Base-by-base conservation (phyloP, 192 early-diverging fungal genomes). In the Gryganskiella cystojenkinii region DNA sequence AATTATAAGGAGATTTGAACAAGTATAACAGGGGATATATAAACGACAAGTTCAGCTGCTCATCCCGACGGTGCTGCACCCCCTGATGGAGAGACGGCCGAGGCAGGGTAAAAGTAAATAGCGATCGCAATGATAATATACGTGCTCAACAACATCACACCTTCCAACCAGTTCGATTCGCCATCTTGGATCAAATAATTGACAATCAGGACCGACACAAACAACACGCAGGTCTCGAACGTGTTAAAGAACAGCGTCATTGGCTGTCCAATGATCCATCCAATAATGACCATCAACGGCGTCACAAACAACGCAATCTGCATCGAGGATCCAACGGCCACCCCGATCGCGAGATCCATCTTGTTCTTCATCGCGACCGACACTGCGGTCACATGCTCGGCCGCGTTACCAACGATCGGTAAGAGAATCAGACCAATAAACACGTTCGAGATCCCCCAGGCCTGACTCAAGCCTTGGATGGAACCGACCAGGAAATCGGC, bases 401-500 rank as follows among this genome's bases (percentile, higher is more conserved):
- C 92, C 6, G 89, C 92, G 74, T 95, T 96, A 52, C 93, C 92
- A 15, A 96, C 95, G 55, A 98, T 89, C 1, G 97, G 96, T 61
- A 99, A 64, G 33, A 99, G 67, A 51, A 99, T 94, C 64, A 98
- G 84, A 45, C 97, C 97, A 45, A 99, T 92, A 83, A 99, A 99
- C 20, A 90, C 92, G 54, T 92, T 84, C 35, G 74, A 88, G 24
- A 98, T 80, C 35, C 84, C 80, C 86, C 89, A 94, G 15, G 70
- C 51, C 24, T 85, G 68, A 6, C 92, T 87, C 22, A 95, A 67
- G 30, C 89, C 89, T 59, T 90, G 90, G 44, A 95, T 92, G 35
- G 83, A 90, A 30, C 87, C 92, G 22, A 98, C 94, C 17, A 97
- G 84, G 44, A 86, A 90, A 49, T 96, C 93, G 2, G 94, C 93